Evolutionary conservation across 305 asterid species (phyloP).

Genomic region (Ajuga reptans): DNA sequence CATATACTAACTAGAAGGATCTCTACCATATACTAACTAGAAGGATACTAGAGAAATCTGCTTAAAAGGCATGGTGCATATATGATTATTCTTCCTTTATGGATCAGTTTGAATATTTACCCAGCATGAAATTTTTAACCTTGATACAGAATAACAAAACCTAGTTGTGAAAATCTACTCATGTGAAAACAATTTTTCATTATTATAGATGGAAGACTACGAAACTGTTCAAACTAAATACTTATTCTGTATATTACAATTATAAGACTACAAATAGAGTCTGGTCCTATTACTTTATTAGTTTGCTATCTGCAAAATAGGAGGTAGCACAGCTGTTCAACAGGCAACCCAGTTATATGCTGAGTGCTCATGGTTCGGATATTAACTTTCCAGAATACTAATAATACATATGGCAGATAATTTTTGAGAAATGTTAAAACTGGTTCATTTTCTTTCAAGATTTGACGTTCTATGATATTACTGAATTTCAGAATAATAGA

Average conservation of each 20-base stretch:
- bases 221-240: neutral
- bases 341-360: neutral
- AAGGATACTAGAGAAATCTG: neutral
- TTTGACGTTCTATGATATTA: neutral
- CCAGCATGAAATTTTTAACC: neutral
- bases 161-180: neutral
- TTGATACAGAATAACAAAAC: neutral
- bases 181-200: neutral
- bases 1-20: neutral
- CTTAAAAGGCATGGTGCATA: neutral
- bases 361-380: neutral
- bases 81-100: neutral
- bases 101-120: conserved; percentile 1
- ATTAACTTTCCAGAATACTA: neutral
- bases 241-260: neutral
- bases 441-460: neutral
- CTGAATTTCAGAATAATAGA: neutral
- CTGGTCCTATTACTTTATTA: neutral
- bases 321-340: neutral
- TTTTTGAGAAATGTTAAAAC: neutral
- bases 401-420: neutral
- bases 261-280: neutral
- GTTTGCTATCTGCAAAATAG: neutral
- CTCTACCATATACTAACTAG: neutral
- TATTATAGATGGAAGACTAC: neutral